Base-by-base conservation (phyloP, 108 stramenopile genomes). In the Chaetoceros tenuissimus region DNA sequence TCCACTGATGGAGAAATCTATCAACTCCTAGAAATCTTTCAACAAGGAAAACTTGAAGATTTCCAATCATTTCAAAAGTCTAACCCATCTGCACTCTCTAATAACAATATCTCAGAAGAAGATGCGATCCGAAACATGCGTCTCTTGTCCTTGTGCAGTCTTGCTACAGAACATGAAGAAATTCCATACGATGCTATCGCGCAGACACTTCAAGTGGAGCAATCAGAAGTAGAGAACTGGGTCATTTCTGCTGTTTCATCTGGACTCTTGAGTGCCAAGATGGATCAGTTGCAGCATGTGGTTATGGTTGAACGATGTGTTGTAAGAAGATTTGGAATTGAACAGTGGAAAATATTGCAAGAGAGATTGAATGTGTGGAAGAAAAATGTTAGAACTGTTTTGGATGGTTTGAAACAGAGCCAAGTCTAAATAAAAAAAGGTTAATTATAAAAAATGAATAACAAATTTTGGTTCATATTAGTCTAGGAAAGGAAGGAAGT, bases 231-330 rank as follows among this genome's bases (percentile, higher is more conserved):
- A 10, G 91, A 93, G 55, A 76, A 67, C 28, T 89, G 87, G 87
- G 87, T 93, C 46, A 88, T 93, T 65, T 69, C 75, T 28, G 91
- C 81, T 20, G 81, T 93, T 21, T 75, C 77, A 30, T 80, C 75
- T 18, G 91, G 87, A 7, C 67, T 93, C 47, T 66, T 93, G 55
- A 72, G 78, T 20, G 86, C 87, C 57, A 93, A 89, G 66, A 93
- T 93, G 87, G 91, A 93, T 59, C 91, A 93, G 55, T 59, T 93
- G 46, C 68, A 72, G 30, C 53, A 82, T 55, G 81, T 74, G 51
- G 82, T 93, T 13, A 76, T 88, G 62, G 91, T 93, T 23, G 84
- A 87, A 60, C 69, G 90, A 46, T 82, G 81, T 56, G 86, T 77
- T 8, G 84, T 87, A 0, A 62, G 89, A 55, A 71, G 78, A 57